Conservation (phyloP, 2,329 filamentous ascomycete genomes). For the Pestalotiopsis sp. region DNA sequence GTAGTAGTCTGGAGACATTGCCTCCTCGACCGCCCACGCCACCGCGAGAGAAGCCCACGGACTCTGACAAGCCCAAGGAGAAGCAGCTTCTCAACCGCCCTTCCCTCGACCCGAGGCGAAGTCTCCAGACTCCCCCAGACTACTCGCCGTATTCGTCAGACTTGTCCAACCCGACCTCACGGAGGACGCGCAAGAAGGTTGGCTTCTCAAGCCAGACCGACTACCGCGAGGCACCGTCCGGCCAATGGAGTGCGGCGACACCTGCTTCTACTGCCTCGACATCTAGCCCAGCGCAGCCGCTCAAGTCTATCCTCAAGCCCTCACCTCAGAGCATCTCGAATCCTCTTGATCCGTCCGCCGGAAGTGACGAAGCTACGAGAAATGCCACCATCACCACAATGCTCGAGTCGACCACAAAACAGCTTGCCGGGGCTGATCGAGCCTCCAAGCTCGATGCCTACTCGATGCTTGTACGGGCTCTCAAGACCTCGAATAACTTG, state of each 20-base stretch:
- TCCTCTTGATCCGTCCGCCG: slow-evolving; percentile 43
- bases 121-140: slow-evolving; percentile 55
- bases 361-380: slow-evolving; percentile 36
- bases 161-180: slow-evolving; percentile 44
- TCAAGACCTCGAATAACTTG: slow-evolving; percentile 81
- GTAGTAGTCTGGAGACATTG: slow-evolving; percentile 50
- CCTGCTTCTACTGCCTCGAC: slow-evolving; percentile 42
- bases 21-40: slow-evolving; percentile 67
- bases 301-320: slow-evolving; percentile 79
- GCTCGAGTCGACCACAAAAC: slow-evolving; percentile 81
- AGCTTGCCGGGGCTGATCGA: slow-evolving; percentile 74
- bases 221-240: slow-evolving; percentile 54
- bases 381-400: slow-evolving; percentile 70
- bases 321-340: slow-evolving; percentile 47
- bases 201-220: slow-evolving; percentile 60
- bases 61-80: slow-evolving; percentile 17
- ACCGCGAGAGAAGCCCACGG: slow-evolving; percentile 54
- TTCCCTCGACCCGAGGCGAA: slow-evolving; percentile 39
- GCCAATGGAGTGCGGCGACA: slow-evolving; percentile 38
- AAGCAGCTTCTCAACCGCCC: slow-evolving; percentile 38
- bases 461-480: slow-evolving; percentile 71
- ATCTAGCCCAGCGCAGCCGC: slow-evolving; percentile 43
- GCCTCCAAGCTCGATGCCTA: slow-evolving; percentile 84
- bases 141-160: slow-evolving; percentile 46
- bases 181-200: slow-evolving; percentile 53